Evolutionary conservation across 1,139 yeast genomes (phyloP), one percentile per base, ranked within the genome.

Genomic region (Diutina catenulata): DNA sequence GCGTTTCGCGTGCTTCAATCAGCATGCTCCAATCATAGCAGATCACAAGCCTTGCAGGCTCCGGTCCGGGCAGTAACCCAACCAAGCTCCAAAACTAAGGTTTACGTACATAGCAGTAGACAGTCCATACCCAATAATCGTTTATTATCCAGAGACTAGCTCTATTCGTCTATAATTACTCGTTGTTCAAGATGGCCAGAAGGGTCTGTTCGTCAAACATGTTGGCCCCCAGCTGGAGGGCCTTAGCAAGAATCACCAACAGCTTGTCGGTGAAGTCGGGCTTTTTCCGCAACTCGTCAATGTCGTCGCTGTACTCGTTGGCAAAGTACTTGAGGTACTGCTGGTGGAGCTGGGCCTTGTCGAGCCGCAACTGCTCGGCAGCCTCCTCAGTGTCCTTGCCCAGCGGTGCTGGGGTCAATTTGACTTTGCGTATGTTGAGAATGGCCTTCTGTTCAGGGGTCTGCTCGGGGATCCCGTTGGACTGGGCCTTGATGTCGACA

Each of bases 231-330:
- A 76, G 74, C 50, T 77, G 81, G 42, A 80, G 62, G 3, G 79
- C 67, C 48, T 74, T 75, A 3, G 86, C 87, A 47, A 80, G 58
- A 38, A 76, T 53, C 16, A 73, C 72, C 44, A 80, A 62, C 15
- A 84, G 76, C 46, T 68, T 71, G 36, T 64, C 68, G 13, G 60
- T 60, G 48, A 80, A 80, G 52, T 79, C 87, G 7, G 80, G 79
- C 32, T 77, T 76, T 45, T 67, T 64, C 55, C 87, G 70, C 45
- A 80, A 58, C 43, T 64, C 66, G 51, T 77, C 79, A 39, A 80
- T 62, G 48, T 80, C 88, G 43, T 74, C 75, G 40, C 75, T 74
- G 49, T 76, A 79, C 37, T 64, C 70, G 25, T 60, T 59, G 39
- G 82, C 74, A 74, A 80, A 70, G 42, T 75, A 50, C 32, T 62